Evolutionary conservation across 495 filamentous ascomycete species (phyloP), one percentile per base, ranked within the genome.

Genomic region (Parachaetomium inaequale): DNA sequence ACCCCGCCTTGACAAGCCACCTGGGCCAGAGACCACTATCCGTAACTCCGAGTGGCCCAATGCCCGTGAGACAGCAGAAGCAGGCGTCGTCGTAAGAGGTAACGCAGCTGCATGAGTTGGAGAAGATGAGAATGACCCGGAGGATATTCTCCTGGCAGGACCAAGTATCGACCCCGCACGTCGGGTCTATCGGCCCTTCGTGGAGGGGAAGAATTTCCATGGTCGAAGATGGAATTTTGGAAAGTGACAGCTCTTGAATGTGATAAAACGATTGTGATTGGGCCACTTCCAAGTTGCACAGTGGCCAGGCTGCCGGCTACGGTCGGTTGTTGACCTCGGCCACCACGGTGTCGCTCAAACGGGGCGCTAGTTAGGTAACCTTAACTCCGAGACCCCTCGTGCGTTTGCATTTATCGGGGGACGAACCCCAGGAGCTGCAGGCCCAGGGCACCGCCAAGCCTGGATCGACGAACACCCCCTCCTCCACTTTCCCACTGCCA

Each of bases 271-370:
- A 3, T 31, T 8, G 25, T 31, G 28, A 31, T 51, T 51, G 26
- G 49, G 17, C 19, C n/a, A 46, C 43, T 46, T 23, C 11, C 46
- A 50, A 40, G 12, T 11, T 0, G 6, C 49, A 31, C 26, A 51
- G 49, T 31, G 49, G 17, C 12, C 28, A 8, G 21, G 28, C 15
- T 51, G 12, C 14, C 49, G 49, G 49, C 19, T 51, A 51, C 49
- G 26, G 49, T 51, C 49, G 26, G 49, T 31, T 31, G 49, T 31
- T 31, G 49, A 51, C 49, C 49, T 28, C 49, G 26, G 45, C 26
- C 45, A 51, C 49, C 49, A 32, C 25, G 49, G 49, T 51, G 12
- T 51, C 28, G 49, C 28, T 32, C 28, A 51, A 51, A 3, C 26
- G 49, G 49, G 49, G 49, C 25, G 49, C 14, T 28, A 17, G 4